Evolutionary conservation across 805 yeast genomes (phyloP), one percentile per base, ranked within the genome.

Genomic region (Lipomyces sp.): DNA sequence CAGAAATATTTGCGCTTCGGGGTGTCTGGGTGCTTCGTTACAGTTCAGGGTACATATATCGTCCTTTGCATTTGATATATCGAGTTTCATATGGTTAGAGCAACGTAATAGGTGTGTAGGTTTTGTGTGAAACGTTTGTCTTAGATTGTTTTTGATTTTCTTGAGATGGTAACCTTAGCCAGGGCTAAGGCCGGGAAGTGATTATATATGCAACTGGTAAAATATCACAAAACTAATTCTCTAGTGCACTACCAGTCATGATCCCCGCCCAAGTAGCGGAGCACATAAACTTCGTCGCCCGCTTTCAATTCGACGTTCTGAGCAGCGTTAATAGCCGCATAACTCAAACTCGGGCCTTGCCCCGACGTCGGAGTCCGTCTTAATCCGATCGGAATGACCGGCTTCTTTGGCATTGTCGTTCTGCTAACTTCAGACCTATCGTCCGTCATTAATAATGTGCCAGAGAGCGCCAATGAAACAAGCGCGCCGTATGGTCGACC

Each of bases 371-470:
- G 32, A 11, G 37, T 45, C 37, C 63, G 63, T 11, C 63, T 33
- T 11, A 64, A 37, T 8, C 66, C 66, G 13, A 64, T 48, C n/a
- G 66, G 63, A 59, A 64, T 56, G 18, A 54, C 62, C 2, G 66
- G 60, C 8, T 53, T 15, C 13, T 60, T 60, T 7, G 33, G 42
- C 30, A 50, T n/a, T 33, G 50, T 33, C 56, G 34, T 18, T 3
- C 30, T 35, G n/a, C 24, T 45, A 32, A 57, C 34, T n/a, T 24
- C 30, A n/a, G 51, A 42, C 29, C 18, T n/a, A 13, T 15, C 35
- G 11, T 30, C 57, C 2, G 32, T 18, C n/a, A 35, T 18, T 30
- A 35, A 24, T 24, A 58, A 33, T 5, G 39, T 45, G 6, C 66
- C 66, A n/a, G 35, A 37, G 3, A 64, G 32, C 13, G 60, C 33